These are phyloP conservation scores for Calonectria fujianensis DNA, from an alignment of 2,329 filamentous ascomycete genomes.

Conservation along the genomic window DNA sequence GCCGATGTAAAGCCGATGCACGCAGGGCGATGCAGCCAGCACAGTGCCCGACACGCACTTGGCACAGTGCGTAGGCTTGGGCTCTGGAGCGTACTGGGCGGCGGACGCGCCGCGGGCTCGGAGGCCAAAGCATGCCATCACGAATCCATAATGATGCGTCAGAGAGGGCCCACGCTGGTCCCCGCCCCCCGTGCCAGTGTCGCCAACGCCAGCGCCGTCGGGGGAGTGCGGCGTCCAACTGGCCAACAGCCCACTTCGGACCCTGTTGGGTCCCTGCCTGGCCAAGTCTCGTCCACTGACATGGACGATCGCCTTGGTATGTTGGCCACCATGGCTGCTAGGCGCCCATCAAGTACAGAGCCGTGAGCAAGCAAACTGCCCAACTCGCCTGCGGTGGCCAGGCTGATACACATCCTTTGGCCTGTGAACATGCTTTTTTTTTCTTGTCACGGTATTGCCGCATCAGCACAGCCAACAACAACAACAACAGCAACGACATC, in stretches of 20 bases:
- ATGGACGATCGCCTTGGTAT: constrained; percentile 22
- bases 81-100: constrained; percentile 9
- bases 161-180: constrained; percentile 30
- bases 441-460: constrained; percentile 11
- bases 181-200: constrained; percentile 21
- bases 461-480: constrained; percentile 22
- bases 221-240: constrained; percentile 18
- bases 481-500: not conserved
- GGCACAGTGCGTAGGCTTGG: not conserved
- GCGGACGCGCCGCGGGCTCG: constrained; percentile 20
- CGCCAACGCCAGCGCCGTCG: constrained; percentile 24
- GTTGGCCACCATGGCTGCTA: constrained; percentile 7
- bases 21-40: constrained; percentile 4
- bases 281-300: constrained; percentile 23
- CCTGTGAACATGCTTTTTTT: not conserved
- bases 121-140: constrained; percentile 27
- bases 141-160: constrained; percentile 26
- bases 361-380: constrained; percentile 15
- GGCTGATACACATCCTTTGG: not conserved
- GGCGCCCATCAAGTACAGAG: not conserved
- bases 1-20: constrained; percentile 24
- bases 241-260: constrained; percentile 21
- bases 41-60: not conserved
- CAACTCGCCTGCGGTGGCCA: constrained; percentile 4
- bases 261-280: constrained; percentile 27